Evolutionary conservation across 2,329 filamentous ascomycete genomes (phyloP).

Genomic region (Nigrograna mackinnonii): DNA sequence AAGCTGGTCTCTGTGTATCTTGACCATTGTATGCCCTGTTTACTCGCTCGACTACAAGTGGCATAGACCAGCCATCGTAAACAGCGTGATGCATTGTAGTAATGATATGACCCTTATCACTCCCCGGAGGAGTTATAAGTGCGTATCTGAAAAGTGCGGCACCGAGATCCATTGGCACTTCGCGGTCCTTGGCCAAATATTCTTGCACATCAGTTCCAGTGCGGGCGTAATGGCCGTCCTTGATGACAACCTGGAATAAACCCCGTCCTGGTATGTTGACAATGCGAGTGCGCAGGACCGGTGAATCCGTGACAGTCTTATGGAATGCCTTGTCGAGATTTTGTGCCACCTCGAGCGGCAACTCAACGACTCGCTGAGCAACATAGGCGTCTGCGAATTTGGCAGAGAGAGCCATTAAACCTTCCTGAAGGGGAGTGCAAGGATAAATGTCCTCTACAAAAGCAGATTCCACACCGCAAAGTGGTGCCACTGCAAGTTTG

Average conservation of each 20-base stretch:
- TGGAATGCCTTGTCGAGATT: slow-evolving; percentile 42
- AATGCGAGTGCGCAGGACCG: slow-evolving; percentile 45
- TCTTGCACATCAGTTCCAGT: slow-evolving; percentile 27
- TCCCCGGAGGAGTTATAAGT: slow-evolving; percentile 27
- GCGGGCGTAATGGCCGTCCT: slow-evolving; percentile 29
- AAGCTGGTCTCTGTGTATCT: slow-evolving; percentile 22
- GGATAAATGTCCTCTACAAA: slow-evolving; percentile 45
- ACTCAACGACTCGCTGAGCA: slow-evolving; percentile 38
- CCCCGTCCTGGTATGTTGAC: slow-evolving; percentile 40
- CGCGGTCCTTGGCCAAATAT: slow-evolving; percentile 40
- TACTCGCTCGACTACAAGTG: slow-evolving; percentile 37
- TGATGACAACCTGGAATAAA: slow-evolving; percentile 43
- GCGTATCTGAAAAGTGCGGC: slow-evolving; percentile 42
- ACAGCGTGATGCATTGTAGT: slow-evolving; percentile 57
- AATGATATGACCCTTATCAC: slow-evolving; percentile 44
- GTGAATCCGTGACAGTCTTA: slow-evolving; percentile 26
- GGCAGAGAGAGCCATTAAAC: slow-evolving; percentile 43
- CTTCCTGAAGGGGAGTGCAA: slow-evolving; percentile 47
- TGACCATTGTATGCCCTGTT: slow-evolving; percentile 34
- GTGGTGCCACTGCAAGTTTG: slow-evolving; percentile 39
- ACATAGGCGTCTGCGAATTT: slow-evolving; percentile 43
- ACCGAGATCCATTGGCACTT: slow-evolving; percentile 44
- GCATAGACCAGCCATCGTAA: slow-evolving; percentile 54
- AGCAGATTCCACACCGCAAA: slow-evolving; percentile 27
- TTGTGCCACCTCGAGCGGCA: slow-evolving; percentile 34